phyloP scores from a whole-genome alignment of 768 basidiomycete genomes.

The Auriscalpium vulgare region DNA sequence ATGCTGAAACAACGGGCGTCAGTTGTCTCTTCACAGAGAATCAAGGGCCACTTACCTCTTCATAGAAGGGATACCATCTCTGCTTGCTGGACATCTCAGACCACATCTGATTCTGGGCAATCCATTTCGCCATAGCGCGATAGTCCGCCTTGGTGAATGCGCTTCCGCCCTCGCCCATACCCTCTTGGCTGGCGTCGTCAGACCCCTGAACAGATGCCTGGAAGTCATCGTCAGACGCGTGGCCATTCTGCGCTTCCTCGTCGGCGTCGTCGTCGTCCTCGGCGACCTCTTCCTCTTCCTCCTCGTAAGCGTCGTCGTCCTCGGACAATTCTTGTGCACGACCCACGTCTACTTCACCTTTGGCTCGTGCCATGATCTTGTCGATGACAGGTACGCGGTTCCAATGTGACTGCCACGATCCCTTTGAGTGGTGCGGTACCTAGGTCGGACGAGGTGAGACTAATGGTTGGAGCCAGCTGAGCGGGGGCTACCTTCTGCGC shows the following conservation, averaged over 20 bases:
- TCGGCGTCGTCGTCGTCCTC: constrained; percentile 20
- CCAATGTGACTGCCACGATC: constrained; percentile 9
- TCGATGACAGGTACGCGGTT: constrained; percentile 5
- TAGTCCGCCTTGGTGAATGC: constrained; percentile 56
- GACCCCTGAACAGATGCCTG: constrained; percentile 19
- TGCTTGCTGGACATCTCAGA: constrained; percentile 31
- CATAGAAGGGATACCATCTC: constrained; percentile 47
- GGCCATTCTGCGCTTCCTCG: constrained; percentile 14
- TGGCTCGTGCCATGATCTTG: constrained; percentile 2
- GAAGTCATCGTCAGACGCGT: background rate
- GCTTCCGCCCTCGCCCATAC: constrained; percentile 44
- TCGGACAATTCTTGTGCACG: constrained; percentile 24
- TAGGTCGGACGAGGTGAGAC: background rate
- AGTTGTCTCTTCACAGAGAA: background rate
- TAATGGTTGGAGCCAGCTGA: background rate
- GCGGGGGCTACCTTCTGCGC: constrained; percentile 42
- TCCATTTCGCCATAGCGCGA: constrained; percentile 51
- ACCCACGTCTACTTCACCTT: constrained; percentile 4
- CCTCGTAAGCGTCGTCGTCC: background rate
- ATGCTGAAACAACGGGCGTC: background rate
- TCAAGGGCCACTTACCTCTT: constrained; percentile 31
- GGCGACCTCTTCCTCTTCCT: constrained; percentile 14
- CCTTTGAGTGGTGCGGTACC: constrained; percentile 12
- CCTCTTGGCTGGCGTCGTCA: background rate
- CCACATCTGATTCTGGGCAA: constrained; percentile 41